Conservation (phyloP, 2,329 filamentous ascomycete genomes). For the Apiospora rasikravindrae region DNA sequence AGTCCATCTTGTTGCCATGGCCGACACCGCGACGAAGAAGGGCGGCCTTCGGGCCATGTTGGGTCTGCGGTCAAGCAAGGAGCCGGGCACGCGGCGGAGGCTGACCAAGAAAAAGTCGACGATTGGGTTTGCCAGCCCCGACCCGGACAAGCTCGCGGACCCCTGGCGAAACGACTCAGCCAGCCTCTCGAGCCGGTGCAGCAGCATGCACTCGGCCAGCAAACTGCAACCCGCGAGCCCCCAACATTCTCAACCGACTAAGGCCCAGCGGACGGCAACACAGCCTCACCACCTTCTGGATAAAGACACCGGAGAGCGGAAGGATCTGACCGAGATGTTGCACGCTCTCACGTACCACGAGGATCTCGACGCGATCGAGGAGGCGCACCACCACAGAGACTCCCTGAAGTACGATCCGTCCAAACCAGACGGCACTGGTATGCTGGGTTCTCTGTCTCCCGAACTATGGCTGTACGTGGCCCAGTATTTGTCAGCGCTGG, state of each 20-base stretch:
- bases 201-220: not conserved
- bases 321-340: constrained; percentile 17
- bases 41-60: constrained; percentile 3
- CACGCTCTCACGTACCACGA: constrained; percentile 13
- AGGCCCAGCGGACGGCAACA: not conserved
- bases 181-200: not conserved
- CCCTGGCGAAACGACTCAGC: not conserved
- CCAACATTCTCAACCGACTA: not conserved
- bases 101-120: not conserved
- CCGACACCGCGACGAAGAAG: constrained; percentile 2
- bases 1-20: not conserved
- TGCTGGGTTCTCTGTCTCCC: not conserved
- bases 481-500: constrained; percentile 11
- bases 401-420: constrained; percentile 8
- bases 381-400: not conserved
- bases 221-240: not conserved
- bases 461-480: constrained; percentile 2
- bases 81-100: not conserved
- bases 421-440: constrained; percentile 2
- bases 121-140: not conserved
- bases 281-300: not conserved
- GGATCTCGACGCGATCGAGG: not conserved
- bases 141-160: constrained; percentile 2
- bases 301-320: constrained; percentile 15
- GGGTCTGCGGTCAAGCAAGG: constrained; percentile 14